Evolutionary conservation across 2,329 filamentous ascomycete genomes (phyloP).

Genomic region (Beauveria sp.): DNA sequence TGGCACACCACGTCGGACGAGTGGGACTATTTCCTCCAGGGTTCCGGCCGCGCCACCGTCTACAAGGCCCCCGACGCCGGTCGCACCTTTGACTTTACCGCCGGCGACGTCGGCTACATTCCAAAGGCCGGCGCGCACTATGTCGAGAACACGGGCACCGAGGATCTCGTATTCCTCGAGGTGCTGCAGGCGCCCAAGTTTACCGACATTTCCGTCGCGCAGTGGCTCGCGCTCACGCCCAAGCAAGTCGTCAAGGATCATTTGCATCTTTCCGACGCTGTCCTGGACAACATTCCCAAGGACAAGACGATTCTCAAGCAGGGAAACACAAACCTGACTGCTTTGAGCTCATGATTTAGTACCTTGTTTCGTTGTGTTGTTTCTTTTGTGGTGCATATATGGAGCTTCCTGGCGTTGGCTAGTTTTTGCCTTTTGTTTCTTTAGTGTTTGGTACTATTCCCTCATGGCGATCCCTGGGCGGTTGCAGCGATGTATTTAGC

Average conservation of each 20-base stretch:
- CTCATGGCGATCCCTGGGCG: no score
- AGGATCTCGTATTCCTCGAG: conserved; percentile 52
- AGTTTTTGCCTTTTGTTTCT: not conserved
- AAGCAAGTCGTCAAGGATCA: conserved; percentile 52
- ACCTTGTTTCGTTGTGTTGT: not conserved
- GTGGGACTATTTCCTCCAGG: conserved; percentile 53
- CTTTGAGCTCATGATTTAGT: conserved; percentile 2
- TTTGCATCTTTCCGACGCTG: conserved; percentile 31
- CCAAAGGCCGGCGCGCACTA: conserved; percentile 45
- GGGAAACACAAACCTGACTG: conserved; percentile 31
- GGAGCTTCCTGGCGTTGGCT: not conserved
- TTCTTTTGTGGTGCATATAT: no score
- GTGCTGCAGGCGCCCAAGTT: conserved; percentile 46
- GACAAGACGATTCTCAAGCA: conserved; percentile 35
- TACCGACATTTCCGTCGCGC: conserved; percentile 46
- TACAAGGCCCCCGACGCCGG: conserved; percentile 42
- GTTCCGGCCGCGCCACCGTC: conserved; percentile 47
- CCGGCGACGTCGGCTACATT: conserved; percentile 53
- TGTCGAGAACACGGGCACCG: conserved; percentile 51
- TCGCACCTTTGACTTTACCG: conserved; percentile 51
- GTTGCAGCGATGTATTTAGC: no score
- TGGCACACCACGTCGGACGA: conserved; percentile 55
- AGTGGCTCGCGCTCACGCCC: conserved; percentile 52
- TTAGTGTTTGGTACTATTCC: no score
- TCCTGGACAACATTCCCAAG: conserved; percentile 30